Base-by-base conservation (phyloP, 163 green algal species). In the Scenedesmus sp. region DNA sequence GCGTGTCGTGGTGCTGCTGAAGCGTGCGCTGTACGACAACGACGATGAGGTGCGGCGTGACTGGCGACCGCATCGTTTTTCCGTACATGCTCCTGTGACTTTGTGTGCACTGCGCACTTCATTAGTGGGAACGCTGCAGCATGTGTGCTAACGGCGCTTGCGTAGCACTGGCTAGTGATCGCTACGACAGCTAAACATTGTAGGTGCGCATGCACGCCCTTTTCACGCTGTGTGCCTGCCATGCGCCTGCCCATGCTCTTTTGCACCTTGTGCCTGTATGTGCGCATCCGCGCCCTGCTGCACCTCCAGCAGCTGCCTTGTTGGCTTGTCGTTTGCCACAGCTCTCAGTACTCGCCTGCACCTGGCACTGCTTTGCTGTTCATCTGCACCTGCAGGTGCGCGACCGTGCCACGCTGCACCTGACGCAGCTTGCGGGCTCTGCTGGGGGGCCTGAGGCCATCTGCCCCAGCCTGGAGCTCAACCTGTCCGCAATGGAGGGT, bases 321-420 rank as follows among this genome's bases (percentile, higher is more conserved):
- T 24, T 65, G 53, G 46, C 46, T n/a, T n/a, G n/a, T n/a, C n/a
- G n/a, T n/a, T n/a, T n/a, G n/a, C n/a, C n/a, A n/a, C n/a, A n/a
- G n/a, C n/a, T n/a, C n/a, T n/a, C n/a, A n/a, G n/a, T n/a, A n/a
- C n/a, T n/a, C n/a, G n/a, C n/a, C 89, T 99, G 81, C 98, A 98
- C 92, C 92, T 99, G 89, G 89, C 95, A 61, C 53, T 65, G 9
- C 10, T 65, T 65, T 43, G 7, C 24, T 56, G 46, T 46, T 12
- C 16, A 12, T 56, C 16, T 20, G 3, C 86, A 59, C 43, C 35
- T 43, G 1, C 44, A 99, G 96, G 97, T 99, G 53, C 95, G 98
- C 40, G 98, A 99, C 93, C 94, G 98, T 79, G 98, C 98, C 26
- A 99, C 97, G 46, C 89, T 99, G 81, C 98, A 98, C 92, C 92